A percentile compares a stretch with the other conserved stretches of the same genome.
These are phyloP conservation scores for Ilyonectria sp. DNA, from an alignment of 2,329 filamentous ascomycete species.

Conservation along the genomic window DNA sequence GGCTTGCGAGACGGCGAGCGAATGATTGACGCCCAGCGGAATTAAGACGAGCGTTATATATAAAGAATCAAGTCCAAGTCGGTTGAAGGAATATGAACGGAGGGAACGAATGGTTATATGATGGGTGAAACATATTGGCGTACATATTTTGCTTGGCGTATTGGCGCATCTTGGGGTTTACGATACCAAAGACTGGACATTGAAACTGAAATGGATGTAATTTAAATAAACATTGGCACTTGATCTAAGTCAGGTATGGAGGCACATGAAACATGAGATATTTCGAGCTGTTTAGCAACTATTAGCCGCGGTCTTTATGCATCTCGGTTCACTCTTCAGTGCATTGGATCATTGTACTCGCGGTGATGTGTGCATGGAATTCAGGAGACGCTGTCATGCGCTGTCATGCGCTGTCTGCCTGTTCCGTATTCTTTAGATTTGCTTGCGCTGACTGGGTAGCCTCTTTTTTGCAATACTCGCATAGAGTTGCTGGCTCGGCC, in stretches of 20 bases:
- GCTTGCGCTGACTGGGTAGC: not conserved
- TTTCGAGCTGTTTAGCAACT: not conserved
- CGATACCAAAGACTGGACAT: conserved; percentile 23
- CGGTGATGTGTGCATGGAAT: not conserved
- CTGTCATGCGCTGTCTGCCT: not conserved
- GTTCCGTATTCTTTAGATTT: not conserved
- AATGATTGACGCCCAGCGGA: conserved; percentile 56
- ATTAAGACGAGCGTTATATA: conserved; percentile 5
- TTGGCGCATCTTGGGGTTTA: conserved; percentile 25
- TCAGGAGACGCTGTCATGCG: not conserved
- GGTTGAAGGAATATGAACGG: not conserved
- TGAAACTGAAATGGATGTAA: conserved; percentile 5
- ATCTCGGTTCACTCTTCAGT: no score
- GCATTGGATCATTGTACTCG: not conserved
- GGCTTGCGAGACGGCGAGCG: conserved; percentile 58
- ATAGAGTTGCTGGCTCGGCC: not conserved
- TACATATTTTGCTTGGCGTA: conserved; percentile 29
- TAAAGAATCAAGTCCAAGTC: not conserved
- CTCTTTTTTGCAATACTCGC: not conserved
- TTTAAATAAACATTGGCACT: not conserved
- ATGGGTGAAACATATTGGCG: conserved; percentile 5
- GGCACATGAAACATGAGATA: not conserved
- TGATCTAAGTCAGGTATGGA: not conserved
- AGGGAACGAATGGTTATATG: conserved; percentile 5
- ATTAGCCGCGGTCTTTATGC: no score